A percentile compares a stretch with the other conserved stretches of the same genome.
Conservation (phyloP, 1,284 basidiomycete species). For the Ustilago trichophora region DNA sequence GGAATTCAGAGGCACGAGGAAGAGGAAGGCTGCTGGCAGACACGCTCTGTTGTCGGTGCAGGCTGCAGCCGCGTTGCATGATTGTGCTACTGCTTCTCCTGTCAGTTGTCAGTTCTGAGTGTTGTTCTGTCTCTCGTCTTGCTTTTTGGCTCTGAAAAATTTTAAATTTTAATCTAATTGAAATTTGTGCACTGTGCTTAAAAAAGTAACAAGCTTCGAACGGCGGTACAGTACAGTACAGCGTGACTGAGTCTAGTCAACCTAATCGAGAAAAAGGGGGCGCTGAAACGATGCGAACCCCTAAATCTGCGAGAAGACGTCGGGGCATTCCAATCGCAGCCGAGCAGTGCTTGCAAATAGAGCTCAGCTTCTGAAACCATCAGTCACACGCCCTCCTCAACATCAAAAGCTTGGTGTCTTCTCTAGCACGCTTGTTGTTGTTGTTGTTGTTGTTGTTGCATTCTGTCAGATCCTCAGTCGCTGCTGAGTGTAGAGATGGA, state of each 20-base stretch:
- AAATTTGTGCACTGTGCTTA: not conserved
- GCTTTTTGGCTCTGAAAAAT: too few relatives aligned
- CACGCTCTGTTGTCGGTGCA: slow-evolving; percentile 2
- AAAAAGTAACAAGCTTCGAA: too few relatives aligned
- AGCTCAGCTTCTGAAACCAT: too few relatives aligned
- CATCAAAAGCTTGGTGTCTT: too few relatives aligned
- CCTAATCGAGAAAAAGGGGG: not conserved
- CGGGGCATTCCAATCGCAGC: not conserved
- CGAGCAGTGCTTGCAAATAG: not conserved
- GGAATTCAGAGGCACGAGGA: too few relatives aligned
- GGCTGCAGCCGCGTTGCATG: slow-evolving; percentile 16
- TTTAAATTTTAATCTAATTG: not conserved
- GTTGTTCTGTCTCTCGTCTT: too few relatives aligned
- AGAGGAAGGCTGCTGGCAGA: too few relatives aligned
- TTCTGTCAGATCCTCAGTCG: too few relatives aligned
- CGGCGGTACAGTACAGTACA: not conserved
- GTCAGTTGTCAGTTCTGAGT: not conserved
- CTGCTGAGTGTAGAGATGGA: too few relatives aligned
- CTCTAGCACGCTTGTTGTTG: too few relatives aligned
- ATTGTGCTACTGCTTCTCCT: not conserved
- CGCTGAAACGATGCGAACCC: not conserved
- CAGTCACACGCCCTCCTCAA: too few relatives aligned
- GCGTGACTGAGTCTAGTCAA: not conserved
- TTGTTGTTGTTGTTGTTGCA: too few relatives aligned
- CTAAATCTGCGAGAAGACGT: slow-evolving; percentile 8